These are phyloP conservation scores for Penicillium roqueforti DNA, from an alignment of 495 filamentous ascomycete genomes.

Conservation along the genomic window DNA sequence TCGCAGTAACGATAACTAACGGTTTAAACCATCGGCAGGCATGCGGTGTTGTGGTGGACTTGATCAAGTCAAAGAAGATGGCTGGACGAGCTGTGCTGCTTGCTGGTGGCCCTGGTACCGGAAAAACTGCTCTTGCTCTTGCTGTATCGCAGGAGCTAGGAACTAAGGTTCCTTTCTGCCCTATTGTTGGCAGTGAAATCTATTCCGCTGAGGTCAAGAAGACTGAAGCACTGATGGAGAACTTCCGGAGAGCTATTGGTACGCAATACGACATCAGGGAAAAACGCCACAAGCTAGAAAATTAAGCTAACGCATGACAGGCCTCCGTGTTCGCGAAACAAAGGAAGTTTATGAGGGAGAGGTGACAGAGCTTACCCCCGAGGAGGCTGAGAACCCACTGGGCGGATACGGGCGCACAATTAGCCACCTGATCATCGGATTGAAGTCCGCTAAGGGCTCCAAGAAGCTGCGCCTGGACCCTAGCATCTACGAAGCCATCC, in stretches of 20 bases:
- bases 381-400: conserved; percentile 96
- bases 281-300: conserved; percentile 1
- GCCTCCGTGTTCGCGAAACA: conserved; percentile 88
- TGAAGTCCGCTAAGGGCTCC: conserved; percentile 88
- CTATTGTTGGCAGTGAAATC: conserved; percentile 94
- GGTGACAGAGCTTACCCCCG: conserved; percentile 91
- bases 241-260: conserved; percentile 94
- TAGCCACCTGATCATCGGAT: conserved; percentile 78
- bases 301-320: conserved; percentile 34
- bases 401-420: conserved; percentile 94
- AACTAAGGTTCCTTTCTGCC: conserved; percentile 95
- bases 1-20: conserved; percentile 11
- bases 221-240: conserved; percentile 98
- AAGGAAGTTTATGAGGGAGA: conserved; percentile 98
- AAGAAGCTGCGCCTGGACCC: conserved; percentile 97
- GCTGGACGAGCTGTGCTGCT: conserved; percentile 88
- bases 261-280: conserved; percentile 16
- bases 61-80: conserved; percentile 95
- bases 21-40: conserved; percentile 49
- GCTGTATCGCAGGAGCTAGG: conserved; percentile 94
- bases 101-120: conserved; percentile 88
- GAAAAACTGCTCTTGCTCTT: conserved; percentile 93
- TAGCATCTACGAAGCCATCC: conserved; percentile 97
- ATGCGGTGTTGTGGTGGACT: conserved; percentile 89
- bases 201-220: conserved; percentile 98